Evolutionary conservation across 1,284 basidiomycete species (phyloP).

Genomic region (Puccinia triticina): DNA sequence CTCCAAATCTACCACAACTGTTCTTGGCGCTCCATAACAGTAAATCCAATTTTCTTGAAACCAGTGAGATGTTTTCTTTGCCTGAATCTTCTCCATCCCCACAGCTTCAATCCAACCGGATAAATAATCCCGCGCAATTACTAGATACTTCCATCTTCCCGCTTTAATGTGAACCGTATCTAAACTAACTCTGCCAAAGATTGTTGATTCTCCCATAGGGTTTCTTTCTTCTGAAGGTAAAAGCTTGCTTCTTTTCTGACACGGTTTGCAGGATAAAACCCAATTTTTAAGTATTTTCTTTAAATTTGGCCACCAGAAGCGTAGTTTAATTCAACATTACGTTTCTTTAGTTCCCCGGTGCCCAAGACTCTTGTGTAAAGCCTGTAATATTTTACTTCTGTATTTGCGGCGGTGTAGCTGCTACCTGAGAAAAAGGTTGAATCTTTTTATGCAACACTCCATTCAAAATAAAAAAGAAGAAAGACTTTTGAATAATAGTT

Average conservation of each 20-base stretch:
- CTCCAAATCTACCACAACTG: not conserved
- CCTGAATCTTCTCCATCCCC: too few species aligned
- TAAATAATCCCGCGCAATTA: constrained; percentile 1
- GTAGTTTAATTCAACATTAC: not conserved
- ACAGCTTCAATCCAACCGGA: not conserved
- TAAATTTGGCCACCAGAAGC: constrained; percentile 1
- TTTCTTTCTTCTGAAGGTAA: not conserved
- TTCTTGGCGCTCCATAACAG: not conserved
- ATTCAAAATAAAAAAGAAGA: not conserved
- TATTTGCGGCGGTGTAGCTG: too few species aligned
- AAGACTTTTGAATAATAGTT: not conserved
- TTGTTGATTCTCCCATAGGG: too few species aligned
- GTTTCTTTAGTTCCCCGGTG: constrained; percentile 9
- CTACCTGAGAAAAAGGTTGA: too few species aligned
- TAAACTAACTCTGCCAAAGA: too few species aligned
- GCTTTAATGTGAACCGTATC: constrained; percentile 7
- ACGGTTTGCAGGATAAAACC: not conserved
- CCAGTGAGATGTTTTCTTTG: not conserved
- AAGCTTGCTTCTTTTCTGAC: not conserved
- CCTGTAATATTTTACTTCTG: not conserved
- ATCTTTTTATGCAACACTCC: not conserved
- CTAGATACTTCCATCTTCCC: not conserved
- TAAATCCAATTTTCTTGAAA: constrained; percentile 3
- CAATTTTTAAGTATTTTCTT: not conserved
- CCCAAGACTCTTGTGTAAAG: not conserved